These are phyloP conservation scores for Postia placenta DNA, from an alignment of 768 basidiomycete species.

Conservation along the genomic window DNA sequence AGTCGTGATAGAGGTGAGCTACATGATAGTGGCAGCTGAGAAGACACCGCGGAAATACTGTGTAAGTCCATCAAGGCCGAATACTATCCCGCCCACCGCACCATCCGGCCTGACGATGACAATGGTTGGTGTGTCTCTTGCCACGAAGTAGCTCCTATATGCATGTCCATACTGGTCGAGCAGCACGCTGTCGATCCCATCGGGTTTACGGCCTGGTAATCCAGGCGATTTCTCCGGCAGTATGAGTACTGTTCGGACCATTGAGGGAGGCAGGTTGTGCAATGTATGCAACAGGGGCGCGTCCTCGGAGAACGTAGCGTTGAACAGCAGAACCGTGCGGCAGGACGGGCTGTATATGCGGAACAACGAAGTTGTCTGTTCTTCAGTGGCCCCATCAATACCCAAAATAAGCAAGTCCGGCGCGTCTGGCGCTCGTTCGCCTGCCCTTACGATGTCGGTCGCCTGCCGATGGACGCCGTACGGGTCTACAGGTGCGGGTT, in stretches of 20 bases:
- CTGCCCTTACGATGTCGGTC: conserved; percentile 27
- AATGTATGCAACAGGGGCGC: no score
- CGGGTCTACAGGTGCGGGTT: neutral
- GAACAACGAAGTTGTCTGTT: conserved; percentile 19
- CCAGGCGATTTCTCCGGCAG: neutral
- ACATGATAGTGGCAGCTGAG: neutral
- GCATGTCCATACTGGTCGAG: conserved; percentile 10
- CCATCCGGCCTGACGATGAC: conserved; percentile 12
- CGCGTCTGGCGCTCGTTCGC: conserved; percentile 36
- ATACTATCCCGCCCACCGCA: conserved; percentile 7
- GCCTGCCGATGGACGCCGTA: neutral
- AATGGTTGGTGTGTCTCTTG: neutral
- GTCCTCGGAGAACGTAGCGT: neutral
- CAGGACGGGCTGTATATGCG: conserved; percentile 17
- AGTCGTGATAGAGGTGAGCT: no score
- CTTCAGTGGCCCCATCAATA: neutral
- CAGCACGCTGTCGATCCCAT: neutral
- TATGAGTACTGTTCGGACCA: neutral
- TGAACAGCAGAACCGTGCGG: conserved; percentile 29
- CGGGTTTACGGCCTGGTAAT: neutral
- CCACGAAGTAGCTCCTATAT: conserved; percentile 4
- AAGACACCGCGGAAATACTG: conserved; percentile 1
- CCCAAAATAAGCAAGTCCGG: neutral
- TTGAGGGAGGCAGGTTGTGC: neutral
- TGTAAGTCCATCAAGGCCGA: neutral